These are phyloP conservation scores for Alternaria sp. DNA, from an alignment of 2,329 filamentous ascomycete genomes.

Conservation along the genomic window DNA sequence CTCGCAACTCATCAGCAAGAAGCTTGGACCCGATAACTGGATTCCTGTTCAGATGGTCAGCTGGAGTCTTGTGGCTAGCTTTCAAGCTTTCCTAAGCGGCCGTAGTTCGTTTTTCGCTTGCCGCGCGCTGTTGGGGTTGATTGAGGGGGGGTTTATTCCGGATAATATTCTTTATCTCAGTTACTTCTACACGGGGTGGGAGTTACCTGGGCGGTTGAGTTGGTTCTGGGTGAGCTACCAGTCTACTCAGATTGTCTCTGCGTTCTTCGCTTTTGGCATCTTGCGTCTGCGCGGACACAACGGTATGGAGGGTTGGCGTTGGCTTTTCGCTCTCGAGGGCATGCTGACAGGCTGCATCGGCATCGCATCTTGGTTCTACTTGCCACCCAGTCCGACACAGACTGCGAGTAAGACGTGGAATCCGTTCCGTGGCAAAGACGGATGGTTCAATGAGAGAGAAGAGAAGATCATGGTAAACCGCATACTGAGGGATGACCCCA, in stretches of 20 bases:
- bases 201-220: slow-evolving; percentile 71
- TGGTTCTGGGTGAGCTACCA: slow-evolving; percentile 75
- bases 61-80: slow-evolving; percentile 60
- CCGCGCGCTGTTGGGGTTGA: slow-evolving; percentile 53
- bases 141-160: slow-evolving; percentile 64
- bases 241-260: slow-evolving; percentile 61
- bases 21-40: slow-evolving; percentile 54
- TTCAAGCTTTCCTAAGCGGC: slow-evolving; percentile 73
- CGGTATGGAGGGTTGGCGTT: slow-evolving; percentile 63
- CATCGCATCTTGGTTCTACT: slow-evolving; percentile 46
- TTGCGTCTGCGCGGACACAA: slow-evolving; percentile 57
- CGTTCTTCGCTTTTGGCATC: slow-evolving; percentile 64
- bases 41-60: slow-evolving; percentile 51
- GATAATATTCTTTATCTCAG: slow-evolving; percentile 72
- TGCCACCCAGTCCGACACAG: slow-evolving; percentile 64
- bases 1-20: slow-evolving; percentile 56
- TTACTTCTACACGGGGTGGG: slow-evolving; percentile 77
- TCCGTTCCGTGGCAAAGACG: slow-evolving; percentile 64
- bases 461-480: slow-evolving; percentile 73
- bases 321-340: slow-evolving; percentile 59
- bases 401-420: slow-evolving; percentile 59
- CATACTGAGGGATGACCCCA: slow-evolving; percentile 62
- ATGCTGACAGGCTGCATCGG: slow-evolving; percentile 48
- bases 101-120: slow-evolving; percentile 53
- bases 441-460: slow-evolving; percentile 72